Evolutionary conservation across 208 protist genomes (phyloP).

Genomic region (Kentomonas sorsogonicus): DNA sequence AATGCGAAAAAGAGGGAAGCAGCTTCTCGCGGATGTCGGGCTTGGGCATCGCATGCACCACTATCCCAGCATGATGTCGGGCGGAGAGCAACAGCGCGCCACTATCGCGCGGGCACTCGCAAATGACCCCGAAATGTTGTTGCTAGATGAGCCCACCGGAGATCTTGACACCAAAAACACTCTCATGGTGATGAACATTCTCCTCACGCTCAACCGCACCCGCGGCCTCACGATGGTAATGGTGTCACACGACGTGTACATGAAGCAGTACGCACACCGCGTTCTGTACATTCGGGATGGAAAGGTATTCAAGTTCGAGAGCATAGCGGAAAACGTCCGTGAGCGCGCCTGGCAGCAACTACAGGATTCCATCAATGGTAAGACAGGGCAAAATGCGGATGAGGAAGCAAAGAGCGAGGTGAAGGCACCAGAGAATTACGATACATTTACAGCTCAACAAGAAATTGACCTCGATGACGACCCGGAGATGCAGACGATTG

Average conservation of each 20-base stretch:
- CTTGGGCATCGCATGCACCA: conserved; percentile 87
- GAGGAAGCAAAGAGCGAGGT: conserved; percentile 16
- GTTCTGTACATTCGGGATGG: conserved; percentile 95
- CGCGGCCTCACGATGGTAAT: conserved; percentile 94
- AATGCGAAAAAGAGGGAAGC: conserved; percentile 58
- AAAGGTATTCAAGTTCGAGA: conserved; percentile 75
- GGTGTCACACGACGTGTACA: conserved; percentile 96
- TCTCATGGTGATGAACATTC: conserved; percentile 89
- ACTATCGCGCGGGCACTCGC: conserved; percentile 94
- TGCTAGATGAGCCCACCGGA: conserved; percentile 95
- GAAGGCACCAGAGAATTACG: conserved; percentile 47
- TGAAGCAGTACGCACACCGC: conserved; percentile 92
- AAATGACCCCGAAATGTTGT: conserved; percentile 91
- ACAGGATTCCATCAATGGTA: not conserved
- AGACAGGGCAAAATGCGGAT: not conserved
- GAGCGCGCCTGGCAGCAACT: conserved; percentile 29
- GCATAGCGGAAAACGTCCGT: conserved; percentile 31
- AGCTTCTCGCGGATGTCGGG: conserved; percentile 82
- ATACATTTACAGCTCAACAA: conserved; percentile 47
- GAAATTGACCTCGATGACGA: conserved; percentile 54
- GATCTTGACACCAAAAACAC: conserved; percentile 96
- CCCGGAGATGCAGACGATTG: conserved; percentile 52
- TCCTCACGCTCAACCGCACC: conserved; percentile 87
- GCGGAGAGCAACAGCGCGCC: conserved; percentile 95
- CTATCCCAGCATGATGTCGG: conserved; percentile 91